Conservation (phyloP, 1,139 yeast species). For the Suhomyces taliae region DNA sequence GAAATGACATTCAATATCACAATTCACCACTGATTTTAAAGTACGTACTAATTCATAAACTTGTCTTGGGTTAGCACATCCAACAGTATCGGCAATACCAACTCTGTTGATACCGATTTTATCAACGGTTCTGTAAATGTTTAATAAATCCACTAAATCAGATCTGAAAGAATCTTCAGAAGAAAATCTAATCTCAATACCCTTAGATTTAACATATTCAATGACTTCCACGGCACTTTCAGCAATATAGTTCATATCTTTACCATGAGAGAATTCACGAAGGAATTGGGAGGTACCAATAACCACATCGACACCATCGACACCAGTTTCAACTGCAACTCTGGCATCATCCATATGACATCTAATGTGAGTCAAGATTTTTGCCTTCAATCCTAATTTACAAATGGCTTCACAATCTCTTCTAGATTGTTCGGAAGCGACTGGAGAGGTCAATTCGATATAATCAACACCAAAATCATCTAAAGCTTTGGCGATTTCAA, state of each 20-base stretch:
- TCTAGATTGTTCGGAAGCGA: slow-evolving; percentile 93
- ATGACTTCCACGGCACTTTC: slow-evolving; percentile 95
- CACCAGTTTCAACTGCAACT: slow-evolving; percentile 97
- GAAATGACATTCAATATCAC: slow-evolving; percentile 98
- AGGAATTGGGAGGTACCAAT: slow-evolving; percentile 96
- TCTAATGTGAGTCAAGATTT: slow-evolving; percentile 87
- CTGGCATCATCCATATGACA: slow-evolving; percentile 99
- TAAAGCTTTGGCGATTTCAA: slow-evolving; percentile 94
- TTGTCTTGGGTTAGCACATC: slow-evolving; percentile 98
- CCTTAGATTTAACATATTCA: slow-evolving; percentile 95
- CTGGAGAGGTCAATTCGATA: slow-evolving; percentile 96
- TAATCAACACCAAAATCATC: slow-evolving; percentile 98
- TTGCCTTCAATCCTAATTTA: slow-evolving; percentile 93
- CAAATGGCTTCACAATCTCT: slow-evolving; percentile 96
- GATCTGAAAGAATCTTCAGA: slow-evolving; percentile 98
- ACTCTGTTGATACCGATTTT: slow-evolving; percentile 98
- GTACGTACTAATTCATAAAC: slow-evolving; percentile 96
- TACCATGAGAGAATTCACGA: slow-evolving; percentile 95
- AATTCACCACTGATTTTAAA: slow-evolving; percentile 86
- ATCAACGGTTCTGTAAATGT: slow-evolving; percentile 95
- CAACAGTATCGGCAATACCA: slow-evolving; percentile 99
- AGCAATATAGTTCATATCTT: slow-evolving; percentile 98
- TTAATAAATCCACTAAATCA: slow-evolving; percentile 90
- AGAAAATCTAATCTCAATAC: slow-evolving; percentile 94
- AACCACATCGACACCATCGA: slow-evolving; percentile 98